These are phyloP conservation scores for Plasmodium sp. DNA, from an alignment of 169 alveolate species.

Conservation along the genomic window DNA sequence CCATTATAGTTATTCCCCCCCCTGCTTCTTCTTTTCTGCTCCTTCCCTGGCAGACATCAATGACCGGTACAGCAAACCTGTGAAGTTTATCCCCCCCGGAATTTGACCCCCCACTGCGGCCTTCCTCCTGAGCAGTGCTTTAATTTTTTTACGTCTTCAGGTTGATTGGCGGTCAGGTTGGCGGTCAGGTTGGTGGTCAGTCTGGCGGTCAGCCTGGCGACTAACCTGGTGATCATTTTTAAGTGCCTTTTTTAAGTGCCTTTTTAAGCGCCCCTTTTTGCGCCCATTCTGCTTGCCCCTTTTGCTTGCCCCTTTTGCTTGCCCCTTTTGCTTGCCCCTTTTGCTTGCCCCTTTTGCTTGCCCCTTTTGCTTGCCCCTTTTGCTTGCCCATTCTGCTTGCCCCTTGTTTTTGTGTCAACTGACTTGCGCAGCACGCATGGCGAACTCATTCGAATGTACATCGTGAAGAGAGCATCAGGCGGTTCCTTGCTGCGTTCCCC, in stretches of 20 bases:
- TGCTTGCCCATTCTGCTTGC: no score
- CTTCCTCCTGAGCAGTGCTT: neutral
- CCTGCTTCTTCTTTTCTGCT: neutral
- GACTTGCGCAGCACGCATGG: neutral
- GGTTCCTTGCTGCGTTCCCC: neutral
- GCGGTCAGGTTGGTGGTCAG: neutral
- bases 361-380: neutral
- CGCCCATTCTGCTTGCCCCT: neutral
- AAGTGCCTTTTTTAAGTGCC: neutral
- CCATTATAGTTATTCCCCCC: neutral
- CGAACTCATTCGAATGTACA: neutral
- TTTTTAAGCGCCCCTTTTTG: neutral
- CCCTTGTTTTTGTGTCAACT: neutral
- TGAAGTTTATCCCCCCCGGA: constrained; percentile 72
- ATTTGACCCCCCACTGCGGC: neutral
- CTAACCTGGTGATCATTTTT: neutral
- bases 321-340: neutral
- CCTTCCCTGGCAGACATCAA: constrained; percentile 21
- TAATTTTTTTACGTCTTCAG: neutral
- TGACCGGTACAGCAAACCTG: constrained; percentile 61
- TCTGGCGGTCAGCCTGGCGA: neutral
- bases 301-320: neutral
- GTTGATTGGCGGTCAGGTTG: neutral
- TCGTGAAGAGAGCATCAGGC: neutral
- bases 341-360: neutral